Percentiles rank a stretch among this genome's conserved stretches.
phyloP scores from a whole-genome alignment of 371 early-diverging fungal species.

The Rhizomucor pusillus region DNA sequence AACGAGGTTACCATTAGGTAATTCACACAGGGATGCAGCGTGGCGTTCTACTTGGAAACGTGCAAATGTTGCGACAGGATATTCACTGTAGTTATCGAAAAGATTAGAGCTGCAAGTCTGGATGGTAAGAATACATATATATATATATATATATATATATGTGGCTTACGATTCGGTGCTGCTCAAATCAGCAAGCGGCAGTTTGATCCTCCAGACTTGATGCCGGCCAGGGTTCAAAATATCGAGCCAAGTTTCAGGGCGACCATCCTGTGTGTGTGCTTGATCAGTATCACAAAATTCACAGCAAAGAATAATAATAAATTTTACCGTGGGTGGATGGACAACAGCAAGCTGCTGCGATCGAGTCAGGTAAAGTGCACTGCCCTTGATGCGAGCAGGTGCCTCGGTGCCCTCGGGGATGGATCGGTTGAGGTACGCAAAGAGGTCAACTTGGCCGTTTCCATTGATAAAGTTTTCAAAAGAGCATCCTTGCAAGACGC shows the following conservation, averaged over 20 bases:
- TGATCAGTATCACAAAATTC: too few relatives aligned
- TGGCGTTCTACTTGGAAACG: slow-evolving; percentile 51
- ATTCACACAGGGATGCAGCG: slow-evolving; percentile 61
- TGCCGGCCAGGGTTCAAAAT: slow-evolving; percentile 54
- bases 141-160: slow-evolving; percentile 4
- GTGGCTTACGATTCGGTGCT: slow-evolving; percentile 19
- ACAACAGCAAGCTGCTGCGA: slow-evolving; percentile 61
- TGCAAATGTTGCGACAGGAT: slow-evolving; percentile 41
- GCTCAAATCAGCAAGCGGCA: slow-evolving; percentile 60
- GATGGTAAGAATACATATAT: too few relatives aligned
- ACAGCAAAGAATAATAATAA: background rate
- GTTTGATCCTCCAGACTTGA: slow-evolving; percentile 58
- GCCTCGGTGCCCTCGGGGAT: slow-evolving; percentile 3
- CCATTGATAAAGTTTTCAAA: slow-evolving; percentile 22
- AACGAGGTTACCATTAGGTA: slow-evolving; percentile 62
- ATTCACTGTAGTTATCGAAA: slow-evolving; percentile 17
- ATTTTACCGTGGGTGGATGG: slow-evolving; percentile 36
- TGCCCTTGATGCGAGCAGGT: slow-evolving; percentile 41
- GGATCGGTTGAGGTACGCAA: slow-evolving; percentile 20
- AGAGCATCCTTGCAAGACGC: slow-evolving; percentile 30
- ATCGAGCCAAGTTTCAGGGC: slow-evolving; percentile 62
- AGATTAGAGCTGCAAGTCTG: too few relatives aligned
- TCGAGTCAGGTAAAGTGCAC: slow-evolving; percentile 40
- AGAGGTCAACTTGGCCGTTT: slow-evolving; percentile 15
- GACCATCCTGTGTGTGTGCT: slow-evolving; percentile 57